A percentile compares a stretch with the other conserved stretches of the same genome.
These are phyloP conservation scores for Pseudocercospora fijiensis DNA, from an alignment of 2,329 filamentous ascomycete genomes.

Conservation along the genomic window DNA sequence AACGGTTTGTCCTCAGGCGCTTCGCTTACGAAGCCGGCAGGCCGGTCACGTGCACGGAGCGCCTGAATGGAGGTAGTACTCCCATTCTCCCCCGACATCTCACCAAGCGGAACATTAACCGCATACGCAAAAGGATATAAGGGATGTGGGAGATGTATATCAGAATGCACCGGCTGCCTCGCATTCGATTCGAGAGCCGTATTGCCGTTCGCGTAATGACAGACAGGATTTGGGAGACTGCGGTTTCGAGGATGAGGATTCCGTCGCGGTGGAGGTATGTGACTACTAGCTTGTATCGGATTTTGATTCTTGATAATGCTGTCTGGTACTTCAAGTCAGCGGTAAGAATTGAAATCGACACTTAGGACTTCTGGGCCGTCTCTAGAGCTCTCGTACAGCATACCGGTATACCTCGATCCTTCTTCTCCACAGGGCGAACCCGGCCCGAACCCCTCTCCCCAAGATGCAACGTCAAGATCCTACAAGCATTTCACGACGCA, in stretches of 20 bases:
- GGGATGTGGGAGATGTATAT: slow-evolving; percentile 60
- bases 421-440: too few relatives aligned
- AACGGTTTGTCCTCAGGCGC: too few relatives aligned
- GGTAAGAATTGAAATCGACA: neutral
- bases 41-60: too few relatives aligned
- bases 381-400: neutral
- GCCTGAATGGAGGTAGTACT: too few relatives aligned
- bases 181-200: slow-evolving; percentile 49
- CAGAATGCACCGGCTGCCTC: slow-evolving; percentile 59
- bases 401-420: too few relatives aligned
- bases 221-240: slow-evolving; percentile 46
- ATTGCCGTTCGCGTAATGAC: slow-evolving; percentile 60
- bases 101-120: slow-evolving; percentile 55
- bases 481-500: neutral
- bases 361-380: neutral
- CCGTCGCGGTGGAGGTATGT: slow-evolving; percentile 31
- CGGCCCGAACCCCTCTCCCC: neutral
- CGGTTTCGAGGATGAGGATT: slow-evolving; percentile 43
- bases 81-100: slow-evolving; percentile 54
- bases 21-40: too few relatives aligned
- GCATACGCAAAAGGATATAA: slow-evolving; percentile 56
- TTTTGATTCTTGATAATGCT: neutral
- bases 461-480: slow-evolving; percentile 1
- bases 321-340: neutral
- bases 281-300: slow-evolving; percentile 2